Evolutionary conservation across 2,329 filamentous ascomycete genomes (phyloP).

Genomic region (Phoma sp.): DNA sequence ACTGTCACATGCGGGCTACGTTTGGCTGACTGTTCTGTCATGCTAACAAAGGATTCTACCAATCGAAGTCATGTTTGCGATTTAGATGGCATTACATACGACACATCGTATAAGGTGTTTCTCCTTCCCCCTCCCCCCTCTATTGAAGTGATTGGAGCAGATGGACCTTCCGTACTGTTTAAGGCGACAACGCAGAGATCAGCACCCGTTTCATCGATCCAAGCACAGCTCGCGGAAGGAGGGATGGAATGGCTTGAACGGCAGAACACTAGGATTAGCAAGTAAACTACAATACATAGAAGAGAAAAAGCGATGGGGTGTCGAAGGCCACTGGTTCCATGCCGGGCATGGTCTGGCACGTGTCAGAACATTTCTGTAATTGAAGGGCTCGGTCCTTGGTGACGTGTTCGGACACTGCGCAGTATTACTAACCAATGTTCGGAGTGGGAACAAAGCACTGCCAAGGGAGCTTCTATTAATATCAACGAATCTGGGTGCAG

Average conservation of each 20-base stretch:
- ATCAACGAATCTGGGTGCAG: neutral
- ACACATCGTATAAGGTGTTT: neutral
- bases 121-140: neutral
- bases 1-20: neutral
- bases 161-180: neutral
- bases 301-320: neutral
- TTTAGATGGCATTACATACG: neutral
- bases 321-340: neutral
- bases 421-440: neutral
- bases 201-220: neutral
- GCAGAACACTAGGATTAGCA: neutral
- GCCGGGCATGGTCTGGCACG: neutral
- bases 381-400: neutral
- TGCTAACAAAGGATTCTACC: neutral
- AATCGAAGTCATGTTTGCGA: neutral
- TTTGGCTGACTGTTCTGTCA: neutral
- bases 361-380: neutral
- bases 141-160: neutral
- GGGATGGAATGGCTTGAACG: neutral
- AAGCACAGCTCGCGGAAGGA: neutral
- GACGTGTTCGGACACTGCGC: neutral
- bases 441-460: too few relatives aligned
- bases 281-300: neutral
- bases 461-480: neutral
- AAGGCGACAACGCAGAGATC: neutral